Conservation (phyloP, 1,139 yeast species). For the Suhomyces coccinellae region DNA sequence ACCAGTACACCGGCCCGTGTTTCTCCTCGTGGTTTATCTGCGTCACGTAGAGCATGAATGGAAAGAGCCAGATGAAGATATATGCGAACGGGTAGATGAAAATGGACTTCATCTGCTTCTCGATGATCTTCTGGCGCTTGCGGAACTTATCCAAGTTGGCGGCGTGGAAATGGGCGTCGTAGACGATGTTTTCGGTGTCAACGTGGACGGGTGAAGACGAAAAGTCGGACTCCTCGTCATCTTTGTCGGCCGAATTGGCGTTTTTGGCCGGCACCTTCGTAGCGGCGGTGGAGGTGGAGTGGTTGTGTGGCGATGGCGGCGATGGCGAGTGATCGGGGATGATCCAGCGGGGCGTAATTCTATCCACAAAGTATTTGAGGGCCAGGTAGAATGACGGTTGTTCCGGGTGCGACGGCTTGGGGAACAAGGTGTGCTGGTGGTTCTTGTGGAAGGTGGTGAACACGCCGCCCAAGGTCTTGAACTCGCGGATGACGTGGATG, state of each 20-base stretch:
- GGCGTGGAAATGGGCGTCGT: slow-evolving; percentile 49
- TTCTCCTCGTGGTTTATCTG: slow-evolving; percentile 51
- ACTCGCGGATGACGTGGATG: slow-evolving; percentile 65
- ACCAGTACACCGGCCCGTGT: slow-evolving; percentile 61
- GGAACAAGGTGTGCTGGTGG: slow-evolving; percentile 7
- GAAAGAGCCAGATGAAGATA: slow-evolving; percentile 76
- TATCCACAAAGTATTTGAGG: slow-evolving; percentile 32
- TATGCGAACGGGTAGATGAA: slow-evolving; percentile 86
- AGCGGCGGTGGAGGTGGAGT: slow-evolving; percentile 2
- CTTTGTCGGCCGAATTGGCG: slow-evolving; percentile 10
- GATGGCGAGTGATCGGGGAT: slow-evolving; percentile 26
- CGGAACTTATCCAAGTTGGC: slow-evolving; percentile 63
- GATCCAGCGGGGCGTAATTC: slow-evolving; percentile 31
- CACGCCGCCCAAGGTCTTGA: slow-evolving; percentile 52
- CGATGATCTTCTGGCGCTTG: slow-evolving; percentile 61
- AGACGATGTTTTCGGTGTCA: slow-evolving; percentile 20
- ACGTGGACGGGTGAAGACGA: slow-evolving; percentile 16
- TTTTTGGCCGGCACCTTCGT: neutral
- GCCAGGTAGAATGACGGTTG: slow-evolving; percentile 42
- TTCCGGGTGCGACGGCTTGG: slow-evolving; percentile 16
- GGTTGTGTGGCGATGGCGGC: neutral
- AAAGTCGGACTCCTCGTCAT: slow-evolving; percentile 8
- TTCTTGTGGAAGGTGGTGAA: slow-evolving; percentile 34
- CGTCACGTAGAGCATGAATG: slow-evolving; percentile 68
- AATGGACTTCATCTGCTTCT: slow-evolving; percentile 75